Percentiles rank a stretch among this genome's conserved stretches.
Evolutionary conservation across 768 basidiomycete species (phyloP).

Genomic region (Tylopilus balloui): DNA sequence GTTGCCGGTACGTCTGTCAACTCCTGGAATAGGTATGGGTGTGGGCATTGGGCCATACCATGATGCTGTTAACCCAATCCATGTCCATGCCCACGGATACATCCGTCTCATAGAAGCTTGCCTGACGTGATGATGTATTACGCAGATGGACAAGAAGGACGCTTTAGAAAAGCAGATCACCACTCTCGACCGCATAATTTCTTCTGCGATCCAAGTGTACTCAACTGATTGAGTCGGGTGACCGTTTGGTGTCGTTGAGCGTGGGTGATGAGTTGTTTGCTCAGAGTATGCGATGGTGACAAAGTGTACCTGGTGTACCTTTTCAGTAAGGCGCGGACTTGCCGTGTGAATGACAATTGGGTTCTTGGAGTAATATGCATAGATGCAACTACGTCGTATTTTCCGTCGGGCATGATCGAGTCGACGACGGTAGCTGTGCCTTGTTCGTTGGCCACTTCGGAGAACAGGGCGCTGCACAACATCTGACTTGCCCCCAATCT

Average conservation of each 20-base stretch:
- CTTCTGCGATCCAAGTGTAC: background rate
- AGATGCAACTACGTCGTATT: no score
- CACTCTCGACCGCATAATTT: background rate
- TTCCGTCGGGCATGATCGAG: no score
- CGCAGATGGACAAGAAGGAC: background rate
- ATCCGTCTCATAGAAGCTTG: background rate
- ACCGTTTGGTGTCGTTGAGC: no score
- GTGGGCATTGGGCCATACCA: background rate
- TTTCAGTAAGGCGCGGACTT: no score
- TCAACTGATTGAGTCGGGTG: background rate
- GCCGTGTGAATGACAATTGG: no score
- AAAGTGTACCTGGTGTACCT: background rate
- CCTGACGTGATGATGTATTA: background rate
- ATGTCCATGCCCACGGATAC: background rate
- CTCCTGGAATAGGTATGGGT: background rate
- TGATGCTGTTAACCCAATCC: background rate
- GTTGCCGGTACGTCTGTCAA: conserved; percentile 3
- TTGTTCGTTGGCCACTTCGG: no score
- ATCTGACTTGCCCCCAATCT: no score
- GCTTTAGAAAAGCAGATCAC: accelerated
- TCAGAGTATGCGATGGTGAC: background rate
- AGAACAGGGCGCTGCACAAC: no score
- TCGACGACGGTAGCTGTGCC: no score
- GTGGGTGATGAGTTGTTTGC: no score
- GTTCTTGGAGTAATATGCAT: no score